Evolutionary conservation across 2,329 filamentous ascomycete species (phyloP).

Genomic region (Penicillium oxalicum): DNA sequence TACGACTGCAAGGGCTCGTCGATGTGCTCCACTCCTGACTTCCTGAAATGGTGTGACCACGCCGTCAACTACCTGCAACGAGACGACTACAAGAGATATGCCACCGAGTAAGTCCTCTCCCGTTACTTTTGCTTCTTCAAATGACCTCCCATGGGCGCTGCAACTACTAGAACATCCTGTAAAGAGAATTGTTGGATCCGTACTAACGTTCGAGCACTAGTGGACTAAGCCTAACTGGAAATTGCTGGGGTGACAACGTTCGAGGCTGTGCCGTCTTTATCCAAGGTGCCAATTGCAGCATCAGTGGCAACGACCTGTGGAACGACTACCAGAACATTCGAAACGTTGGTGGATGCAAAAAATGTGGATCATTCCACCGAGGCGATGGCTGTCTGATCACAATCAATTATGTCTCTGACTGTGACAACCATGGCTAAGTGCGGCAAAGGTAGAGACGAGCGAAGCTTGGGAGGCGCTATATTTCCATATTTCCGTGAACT

Average conservation of each 20-base stretch:
- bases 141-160: no score
- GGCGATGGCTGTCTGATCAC: constrained; percentile 13
- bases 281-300: constrained; percentile 9
- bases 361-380: constrained; percentile 10
- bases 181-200: no score
- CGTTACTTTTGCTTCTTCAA: background rate
- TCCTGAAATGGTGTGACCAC: constrained; percentile 12
- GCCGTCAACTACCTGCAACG: constrained; percentile 8
- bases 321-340: constrained; percentile 14
- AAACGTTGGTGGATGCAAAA: constrained; percentile 11
- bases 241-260: constrained; percentile 12
- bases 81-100: background rate
- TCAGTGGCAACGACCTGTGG: constrained; percentile 13
- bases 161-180: no score
- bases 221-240: background rate
- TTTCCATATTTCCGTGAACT: no score
- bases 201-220: no score
- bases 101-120: background rate
- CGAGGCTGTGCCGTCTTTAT: constrained; percentile 11
- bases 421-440: constrained; percentile 6
- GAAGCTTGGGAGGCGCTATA: no score
- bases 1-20: constrained; percentile 11
- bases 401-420: constrained; percentile 14
- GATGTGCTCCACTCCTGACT: constrained; percentile 8
- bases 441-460: background rate